Evolutionary conservation across 106 monocot species (phyloP).

Genomic region (Acorus calamus): DNA sequence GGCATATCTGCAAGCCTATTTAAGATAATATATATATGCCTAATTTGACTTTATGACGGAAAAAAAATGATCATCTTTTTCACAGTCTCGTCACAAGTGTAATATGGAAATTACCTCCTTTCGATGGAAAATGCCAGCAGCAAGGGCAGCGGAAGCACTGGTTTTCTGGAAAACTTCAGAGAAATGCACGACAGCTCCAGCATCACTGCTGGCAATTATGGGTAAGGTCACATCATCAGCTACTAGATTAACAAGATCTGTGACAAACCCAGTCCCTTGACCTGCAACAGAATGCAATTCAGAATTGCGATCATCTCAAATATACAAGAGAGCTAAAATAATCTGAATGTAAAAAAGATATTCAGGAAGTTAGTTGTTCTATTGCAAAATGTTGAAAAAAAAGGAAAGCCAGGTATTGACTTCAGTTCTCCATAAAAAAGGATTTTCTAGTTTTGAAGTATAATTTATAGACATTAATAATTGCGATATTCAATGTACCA

Average conservation of each 20-base stretch:
- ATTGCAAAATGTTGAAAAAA: background rate
- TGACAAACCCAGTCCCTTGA: slow-evolving; percentile 82
- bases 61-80: background rate
- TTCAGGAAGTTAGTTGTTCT: too few species aligned
- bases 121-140: slow-evolving; percentile 97
- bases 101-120: slow-evolving; percentile 53
- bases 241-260: slow-evolving; percentile 73
- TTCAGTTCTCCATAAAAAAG: background rate
- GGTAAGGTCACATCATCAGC: slow-evolving; percentile 88
- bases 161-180: slow-evolving; percentile 87
- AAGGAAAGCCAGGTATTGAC: background rate
- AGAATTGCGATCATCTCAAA: too few species aligned
- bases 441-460: background rate
- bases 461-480: too few species aligned
- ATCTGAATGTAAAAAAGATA: too few species aligned
- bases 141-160: slow-evolving; percentile 90
- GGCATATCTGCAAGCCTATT: too few species aligned
- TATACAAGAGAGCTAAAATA: too few species aligned
- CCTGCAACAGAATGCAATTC: slow-evolving; percentile 32
- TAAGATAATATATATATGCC: too few species aligned
- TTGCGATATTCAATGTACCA: slow-evolving; percentile 26
- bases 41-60: background rate
- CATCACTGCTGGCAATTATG: slow-evolving; percentile 97
- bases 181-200: slow-evolving; percentile 77
- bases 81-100: background rate